Evolutionary conservation across 2,329 filamentous ascomycete genomes (phyloP).

Genomic region (Claviceps maximensis): DNA sequence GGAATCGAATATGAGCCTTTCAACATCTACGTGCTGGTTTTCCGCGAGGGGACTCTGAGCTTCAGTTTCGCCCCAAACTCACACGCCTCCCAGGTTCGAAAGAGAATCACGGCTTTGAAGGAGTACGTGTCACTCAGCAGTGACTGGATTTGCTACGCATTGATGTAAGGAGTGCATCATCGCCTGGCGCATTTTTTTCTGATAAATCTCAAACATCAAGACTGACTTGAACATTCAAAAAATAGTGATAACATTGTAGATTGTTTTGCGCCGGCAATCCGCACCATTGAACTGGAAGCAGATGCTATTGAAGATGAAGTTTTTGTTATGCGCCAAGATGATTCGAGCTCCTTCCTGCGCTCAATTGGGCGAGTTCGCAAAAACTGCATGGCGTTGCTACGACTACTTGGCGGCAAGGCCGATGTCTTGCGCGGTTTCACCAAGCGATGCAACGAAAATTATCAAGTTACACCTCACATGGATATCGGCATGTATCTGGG

Average conservation of each 20-base stretch:
- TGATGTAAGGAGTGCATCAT: conserved; percentile 55
- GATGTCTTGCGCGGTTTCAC: conserved; percentile 96
- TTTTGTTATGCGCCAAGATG: conserved; percentile 80
- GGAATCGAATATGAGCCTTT: conserved; percentile 83
- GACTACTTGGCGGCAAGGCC: conserved; percentile 90
- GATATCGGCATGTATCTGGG: conserved; percentile 94
- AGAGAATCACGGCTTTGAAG: conserved; percentile 81
- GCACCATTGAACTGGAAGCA: conserved; percentile 73
- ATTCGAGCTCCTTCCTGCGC: conserved; percentile 75
- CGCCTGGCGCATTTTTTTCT: not conserved
- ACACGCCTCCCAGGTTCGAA: conserved; percentile 79
- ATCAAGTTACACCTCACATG: conserved; percentile 85
- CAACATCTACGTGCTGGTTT: conserved; percentile 94
- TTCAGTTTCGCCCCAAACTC: conserved; percentile 85
- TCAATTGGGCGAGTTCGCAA: conserved; percentile 85
- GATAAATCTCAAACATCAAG: not conserved
- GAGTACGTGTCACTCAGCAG: conserved; percentile 91
- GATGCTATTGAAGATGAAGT: conserved; percentile 93
- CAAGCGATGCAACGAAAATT: conserved; percentile 97
- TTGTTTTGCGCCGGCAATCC: conserved; percentile 81
- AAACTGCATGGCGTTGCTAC: conserved; percentile 86
- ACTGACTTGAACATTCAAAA: not conserved
- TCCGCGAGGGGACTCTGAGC: conserved; percentile 85
- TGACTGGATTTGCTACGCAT: conserved; percentile 97
- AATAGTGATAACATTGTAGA: conserved; percentile 88